Base-by-base conservation (phyloP, 805 yeast species). In the Pichia deserticola region DNA sequence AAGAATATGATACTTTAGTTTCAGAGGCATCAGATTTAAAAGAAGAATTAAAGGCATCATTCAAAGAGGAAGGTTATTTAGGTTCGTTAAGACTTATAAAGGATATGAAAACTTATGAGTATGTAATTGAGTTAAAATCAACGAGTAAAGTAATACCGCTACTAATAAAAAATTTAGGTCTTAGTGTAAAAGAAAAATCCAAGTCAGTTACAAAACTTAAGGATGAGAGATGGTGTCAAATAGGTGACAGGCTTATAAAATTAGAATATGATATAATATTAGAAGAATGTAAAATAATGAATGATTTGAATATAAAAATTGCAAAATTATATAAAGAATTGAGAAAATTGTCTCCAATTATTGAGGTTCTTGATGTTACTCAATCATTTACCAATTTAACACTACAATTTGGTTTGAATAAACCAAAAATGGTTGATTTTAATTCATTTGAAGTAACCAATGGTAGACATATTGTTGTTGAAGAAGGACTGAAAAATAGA, bases 401-500 rank as follows among this genome's bases (percentile, higher is more conserved):
- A 0, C 62, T 65, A n/a, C 96, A 88, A 56, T 77, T 76, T 52
- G 69, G 77, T 34, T 72, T 89, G 43, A 80, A 76, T 0, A 68
- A 87, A 47, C 99, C 99, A 0, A 68, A 57, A 9, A 67, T 92
- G 27, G 75, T 76, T 34, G 66, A 75, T 2, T 68, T 77, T 3
- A 68, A 73, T 0, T 67, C 61, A 20, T 69, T 84, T 5, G 69
- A 74, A 0, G 76, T 89, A 9, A 60, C 60, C 1, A 76, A 72
- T 1, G 98, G 98, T 0, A 71, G 97, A 33, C 98, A 93, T 64
- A 61, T 87, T 12, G 89, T 89, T 13, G 98, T 92, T 3, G 97
- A 92, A 60, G 78, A 81, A 35, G 87, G 88, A 1, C 68, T 86
- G 48, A 73, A 68, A 42, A 62, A 68, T 1, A 67, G 68, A 28